These are phyloP conservation scores for Glycine latifolia DNA, from an alignment of 306 rosid species.

Conservation along the genomic window DNA sequence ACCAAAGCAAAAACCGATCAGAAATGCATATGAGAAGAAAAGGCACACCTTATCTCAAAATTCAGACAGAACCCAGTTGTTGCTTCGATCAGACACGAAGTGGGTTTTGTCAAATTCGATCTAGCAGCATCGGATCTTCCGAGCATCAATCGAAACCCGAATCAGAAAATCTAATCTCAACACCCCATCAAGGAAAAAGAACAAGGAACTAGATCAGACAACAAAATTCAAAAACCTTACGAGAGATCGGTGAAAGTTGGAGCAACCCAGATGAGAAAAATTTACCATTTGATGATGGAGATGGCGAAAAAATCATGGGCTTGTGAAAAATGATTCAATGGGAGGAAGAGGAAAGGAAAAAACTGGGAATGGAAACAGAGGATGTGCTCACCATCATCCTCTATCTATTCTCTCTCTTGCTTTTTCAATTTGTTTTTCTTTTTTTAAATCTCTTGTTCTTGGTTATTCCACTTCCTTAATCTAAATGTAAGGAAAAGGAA, in stretches of 20 bases:
- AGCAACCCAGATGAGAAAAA: slow-evolving; percentile 41
- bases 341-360: slow-evolving; percentile 52
- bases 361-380: slow-evolving; percentile 82
- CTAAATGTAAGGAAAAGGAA: slow-evolving; percentile 76
- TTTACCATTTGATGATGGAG: slow-evolving; percentile 66
- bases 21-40: slow-evolving; percentile 65
- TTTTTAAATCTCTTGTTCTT: slow-evolving; percentile 54
- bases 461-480: slow-evolving; percentile 79
- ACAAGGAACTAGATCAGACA: slow-evolving; percentile 61
- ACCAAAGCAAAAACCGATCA: slow-evolving; percentile 51
- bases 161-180: slow-evolving; percentile 59
- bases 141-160: slow-evolving; percentile 54
- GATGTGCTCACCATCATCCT: slow-evolving; percentile 77
- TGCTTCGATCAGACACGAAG: slow-evolving; percentile 66
- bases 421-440: slow-evolving; percentile 35
- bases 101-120: slow-evolving; percentile 72
- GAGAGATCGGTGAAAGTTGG: slow-evolving; percentile 49
- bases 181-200: slow-evolving; percentile 31
- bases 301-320: slow-evolving; percentile 56
- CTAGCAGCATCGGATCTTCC: slow-evolving; percentile 81
- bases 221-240: slow-evolving; percentile 35
- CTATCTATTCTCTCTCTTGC: slow-evolving; percentile 40
- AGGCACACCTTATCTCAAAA: slow-evolving; percentile 65
- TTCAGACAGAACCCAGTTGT: slow-evolving; percentile 77
- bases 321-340: slow-evolving; percentile 67